phyloP scores from a whole-genome alignment of 208 protist genomes.

The Crithidia bombi region DNA sequence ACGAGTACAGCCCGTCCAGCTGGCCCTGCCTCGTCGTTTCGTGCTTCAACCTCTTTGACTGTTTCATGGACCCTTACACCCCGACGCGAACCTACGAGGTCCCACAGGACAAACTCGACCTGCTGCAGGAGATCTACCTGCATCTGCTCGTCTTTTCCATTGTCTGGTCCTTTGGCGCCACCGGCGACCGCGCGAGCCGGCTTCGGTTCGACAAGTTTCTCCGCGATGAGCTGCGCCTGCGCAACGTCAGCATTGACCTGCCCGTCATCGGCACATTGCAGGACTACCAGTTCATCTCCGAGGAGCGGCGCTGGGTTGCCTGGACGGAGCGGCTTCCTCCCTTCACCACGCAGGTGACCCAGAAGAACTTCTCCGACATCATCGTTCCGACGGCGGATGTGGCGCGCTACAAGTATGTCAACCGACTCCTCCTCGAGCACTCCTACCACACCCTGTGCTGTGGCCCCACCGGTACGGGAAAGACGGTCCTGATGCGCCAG shows the following conservation, averaged over 20 bases:
- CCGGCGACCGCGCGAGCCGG: conserved; percentile 90
- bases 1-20: conserved; percentile 94
- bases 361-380: conserved; percentile 94
- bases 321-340: conserved; percentile 93
- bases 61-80: conserved; percentile 89
- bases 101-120: conserved; percentile 78
- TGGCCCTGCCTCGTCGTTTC: conserved; percentile 95
- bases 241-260: conserved; percentile 74
- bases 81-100: conserved; percentile 83
- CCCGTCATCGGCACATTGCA: conserved; percentile 94
- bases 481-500: conserved; percentile 96
- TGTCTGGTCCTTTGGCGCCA: conserved; percentile 98
- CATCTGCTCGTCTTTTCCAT: conserved; percentile 96
- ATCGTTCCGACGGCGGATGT: conserved; percentile 98
- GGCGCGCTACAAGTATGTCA: conserved; percentile 95
- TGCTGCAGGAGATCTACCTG: conserved; percentile 82
- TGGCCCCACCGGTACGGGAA: conserved; percentile 98
- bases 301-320: conserved; percentile 89
- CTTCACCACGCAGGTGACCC: conserved; percentile 86
- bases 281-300: conserved; percentile 94
- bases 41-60: conserved; percentile 95
- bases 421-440: conserved; percentile 90
- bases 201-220: conserved; percentile 95
- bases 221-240: conserved; percentile 74
- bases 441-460: conserved; percentile 95